Percentiles rank a stretch among this genome's conserved stretches.
Conservation (phyloP, 2,329 filamentous ascomycete genomes). For the Aspergillus luchuensis region DNA sequence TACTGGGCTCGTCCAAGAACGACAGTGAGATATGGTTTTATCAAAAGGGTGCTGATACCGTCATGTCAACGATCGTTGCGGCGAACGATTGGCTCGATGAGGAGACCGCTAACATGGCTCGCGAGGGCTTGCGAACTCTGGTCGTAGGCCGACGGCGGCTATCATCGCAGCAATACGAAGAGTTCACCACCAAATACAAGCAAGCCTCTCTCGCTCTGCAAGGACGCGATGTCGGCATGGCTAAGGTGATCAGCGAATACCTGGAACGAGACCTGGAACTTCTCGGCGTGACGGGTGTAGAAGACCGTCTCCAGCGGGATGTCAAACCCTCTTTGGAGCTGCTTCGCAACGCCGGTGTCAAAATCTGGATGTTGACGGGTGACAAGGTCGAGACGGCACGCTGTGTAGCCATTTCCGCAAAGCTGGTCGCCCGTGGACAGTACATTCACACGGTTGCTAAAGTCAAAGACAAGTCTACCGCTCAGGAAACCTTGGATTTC, state of each 20-base stretch:
- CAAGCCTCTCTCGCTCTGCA: slow-evolving; percentile 79
- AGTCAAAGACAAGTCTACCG: slow-evolving; percentile 77
- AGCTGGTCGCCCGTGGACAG: slow-evolving; percentile 88
- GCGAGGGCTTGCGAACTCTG: slow-evolving; percentile 89
- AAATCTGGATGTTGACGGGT: slow-evolving; percentile 99
- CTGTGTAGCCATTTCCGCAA: slow-evolving; percentile 92
- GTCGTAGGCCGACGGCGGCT: slow-evolving; percentile 92
- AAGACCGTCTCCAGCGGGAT: slow-evolving; percentile 93
- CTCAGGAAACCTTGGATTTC: slow-evolving; percentile 85
- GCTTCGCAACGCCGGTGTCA: slow-evolving; percentile 93
- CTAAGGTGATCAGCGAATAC: slow-evolving; percentile 74
- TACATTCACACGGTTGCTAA: slow-evolving; percentile 93
- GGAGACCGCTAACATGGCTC: slow-evolving; percentile 98
- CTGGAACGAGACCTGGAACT: slow-evolving; percentile 89
- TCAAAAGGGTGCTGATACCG: slow-evolving; percentile 96
- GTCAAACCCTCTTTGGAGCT: slow-evolving; percentile 95
- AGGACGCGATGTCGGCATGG: slow-evolving; percentile 79
- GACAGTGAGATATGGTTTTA: slow-evolving; percentile 94
- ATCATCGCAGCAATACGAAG: slow-evolving; percentile 73
- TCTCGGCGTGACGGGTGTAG: slow-evolving; percentile 94
- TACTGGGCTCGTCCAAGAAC: slow-evolving; percentile 53
- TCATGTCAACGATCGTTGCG: slow-evolving; percentile 94
- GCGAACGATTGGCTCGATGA: slow-evolving; percentile 99
- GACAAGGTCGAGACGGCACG: slow-evolving; percentile 98
- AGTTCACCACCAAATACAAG: slow-evolving; percentile 74